Percentiles rank a stretch among this genome's conserved stretches.
Evolutionary conservation across 192 early-diverging fungal genomes (phyloP).

Genomic region (Mortierella antarctica): DNA sequence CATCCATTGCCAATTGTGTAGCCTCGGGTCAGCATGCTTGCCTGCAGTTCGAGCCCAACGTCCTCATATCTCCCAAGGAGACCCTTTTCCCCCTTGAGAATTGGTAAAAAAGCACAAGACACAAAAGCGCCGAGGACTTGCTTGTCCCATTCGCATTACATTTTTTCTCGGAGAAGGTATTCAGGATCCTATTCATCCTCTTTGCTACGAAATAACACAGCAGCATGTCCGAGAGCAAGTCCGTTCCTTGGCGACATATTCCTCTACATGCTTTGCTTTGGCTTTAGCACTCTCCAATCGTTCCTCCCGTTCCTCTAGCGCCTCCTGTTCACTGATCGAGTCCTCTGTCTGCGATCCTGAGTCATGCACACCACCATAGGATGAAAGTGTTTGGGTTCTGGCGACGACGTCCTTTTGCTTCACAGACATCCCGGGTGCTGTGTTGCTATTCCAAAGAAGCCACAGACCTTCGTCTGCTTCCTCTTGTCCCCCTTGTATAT

Average conservation of each 20-base stretch:
- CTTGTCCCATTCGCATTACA: too few species aligned
- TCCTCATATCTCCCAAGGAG: too few species aligned
- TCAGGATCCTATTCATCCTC: too few species aligned
- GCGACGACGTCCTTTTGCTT: constrained; percentile 1
- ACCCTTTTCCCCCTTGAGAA: too few species aligned
- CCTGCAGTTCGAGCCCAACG: too few species aligned
- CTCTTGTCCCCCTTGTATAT: constrained; percentile 35
- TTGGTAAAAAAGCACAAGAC: too few species aligned
- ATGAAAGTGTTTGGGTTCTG: neutral
- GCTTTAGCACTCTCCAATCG: constrained; percentile 34
- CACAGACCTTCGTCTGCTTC: constrained; percentile 50
- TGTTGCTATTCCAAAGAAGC: constrained; percentile 33
- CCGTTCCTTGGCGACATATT: constrained; percentile 13
- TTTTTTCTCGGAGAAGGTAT: too few species aligned
- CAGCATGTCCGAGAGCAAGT: constrained; percentile 14
- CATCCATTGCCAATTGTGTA: too few species aligned
- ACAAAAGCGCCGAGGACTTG: too few species aligned
- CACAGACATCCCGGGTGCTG: neutral
- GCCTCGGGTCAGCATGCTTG: too few species aligned
- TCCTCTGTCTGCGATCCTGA: neutral
- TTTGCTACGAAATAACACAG: constrained; percentile 25
- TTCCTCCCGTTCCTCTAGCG: constrained; percentile 21
- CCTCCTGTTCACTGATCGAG: neutral
- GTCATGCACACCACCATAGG: neutral
- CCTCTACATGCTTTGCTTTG: constrained; percentile 34